These are phyloP conservation scores for Mycena rebaudengoi DNA, from an alignment of 768 basidiomycete genomes.

Conservation along the genomic window DNA sequence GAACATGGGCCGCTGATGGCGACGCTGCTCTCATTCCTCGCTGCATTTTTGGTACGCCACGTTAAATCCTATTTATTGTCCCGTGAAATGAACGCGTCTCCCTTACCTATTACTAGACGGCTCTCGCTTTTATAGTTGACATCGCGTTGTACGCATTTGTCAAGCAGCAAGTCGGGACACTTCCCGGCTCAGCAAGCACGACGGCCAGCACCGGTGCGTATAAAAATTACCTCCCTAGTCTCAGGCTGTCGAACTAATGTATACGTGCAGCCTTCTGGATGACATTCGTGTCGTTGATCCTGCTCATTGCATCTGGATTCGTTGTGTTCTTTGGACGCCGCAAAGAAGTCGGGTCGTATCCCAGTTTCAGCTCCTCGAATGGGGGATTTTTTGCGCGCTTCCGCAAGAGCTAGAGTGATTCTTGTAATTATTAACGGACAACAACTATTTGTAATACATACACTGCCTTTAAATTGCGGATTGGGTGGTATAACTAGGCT, in stretches of 20 bases:
- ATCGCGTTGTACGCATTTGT: conserved; percentile 74
- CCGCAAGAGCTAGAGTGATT: conserved; percentile 47
- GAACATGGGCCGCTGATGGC: conserved; percentile 66
- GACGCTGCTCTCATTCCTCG: conserved; percentile 71
- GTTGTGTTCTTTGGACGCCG: conserved; percentile 74
- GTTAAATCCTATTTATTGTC: background rate
- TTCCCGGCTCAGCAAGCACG: conserved; percentile 54
- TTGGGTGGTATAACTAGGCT: too few relatives aligned
- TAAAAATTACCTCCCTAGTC: background rate
- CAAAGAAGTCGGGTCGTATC: conserved; percentile 50
- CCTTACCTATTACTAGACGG: conserved; percentile 38
- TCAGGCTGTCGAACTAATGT: background rate
- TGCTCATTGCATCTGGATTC: conserved; percentile 68
- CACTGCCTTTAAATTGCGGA: background rate
- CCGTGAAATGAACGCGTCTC: background rate
- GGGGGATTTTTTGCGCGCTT: conserved; percentile 45
- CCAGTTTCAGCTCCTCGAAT: conserved; percentile 39
- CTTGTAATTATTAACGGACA: too few relatives aligned
- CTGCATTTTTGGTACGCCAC: conserved; percentile 57
- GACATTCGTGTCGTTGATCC: conserved; percentile 70
- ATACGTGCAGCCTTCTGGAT: conserved; percentile 71
- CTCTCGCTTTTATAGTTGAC: conserved; percentile 80
- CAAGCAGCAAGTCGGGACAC: conserved; percentile 61
- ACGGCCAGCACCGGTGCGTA: conserved; percentile 67
- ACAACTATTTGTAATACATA: background rate